A percentile compares a stretch with the other conserved stretches of the same genome.
Evolutionary conservation across 352 stramenopile species (phyloP).

Genomic region (Pythium pyrilobum): DNA sequence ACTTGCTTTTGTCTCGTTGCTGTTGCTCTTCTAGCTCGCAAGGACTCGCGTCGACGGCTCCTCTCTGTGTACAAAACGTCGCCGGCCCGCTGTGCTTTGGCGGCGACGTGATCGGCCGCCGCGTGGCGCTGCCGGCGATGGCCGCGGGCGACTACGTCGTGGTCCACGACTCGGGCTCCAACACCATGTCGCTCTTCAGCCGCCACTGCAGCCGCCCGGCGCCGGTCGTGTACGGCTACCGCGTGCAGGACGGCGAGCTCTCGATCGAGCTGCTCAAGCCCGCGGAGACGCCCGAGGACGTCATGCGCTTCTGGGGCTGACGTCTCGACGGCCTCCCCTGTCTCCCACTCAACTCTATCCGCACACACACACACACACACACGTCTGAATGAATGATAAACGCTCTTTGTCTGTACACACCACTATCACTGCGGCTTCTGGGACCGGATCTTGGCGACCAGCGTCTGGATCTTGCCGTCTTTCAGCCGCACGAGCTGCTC

Average conservation of each 20-base stretch:
- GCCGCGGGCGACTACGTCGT: conserved; percentile 75
- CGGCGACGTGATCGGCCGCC: conserved; percentile 81
- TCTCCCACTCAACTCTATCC: background rate
- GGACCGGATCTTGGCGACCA: conserved; percentile 79
- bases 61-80: conserved; percentile 61
- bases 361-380: no score
- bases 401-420: no score
- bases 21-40: conserved; percentile 25
- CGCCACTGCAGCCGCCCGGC: conserved; percentile 81
- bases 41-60: conserved; percentile 40
- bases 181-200: conserved; percentile 87
- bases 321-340: background rate
- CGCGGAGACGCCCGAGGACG: conserved; percentile 65
- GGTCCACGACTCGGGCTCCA: conserved; percentile 82
- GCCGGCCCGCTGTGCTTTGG: conserved; percentile 91
- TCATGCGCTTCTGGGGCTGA: conserved; percentile 77
- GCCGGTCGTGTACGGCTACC: conserved; percentile 81
- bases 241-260: conserved; percentile 36
- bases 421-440: conserved; percentile 42
- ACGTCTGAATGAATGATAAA: background rate
- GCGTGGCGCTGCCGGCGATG: conserved; percentile 54
- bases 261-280: conserved; percentile 66
- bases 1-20: conserved; percentile 1
- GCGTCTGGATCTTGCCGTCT: conserved; percentile 91
- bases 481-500: conserved; percentile 94